Evolutionary conservation across 257 asterid species (phyloP).

Genomic region (Solanum sitiens): DNA sequence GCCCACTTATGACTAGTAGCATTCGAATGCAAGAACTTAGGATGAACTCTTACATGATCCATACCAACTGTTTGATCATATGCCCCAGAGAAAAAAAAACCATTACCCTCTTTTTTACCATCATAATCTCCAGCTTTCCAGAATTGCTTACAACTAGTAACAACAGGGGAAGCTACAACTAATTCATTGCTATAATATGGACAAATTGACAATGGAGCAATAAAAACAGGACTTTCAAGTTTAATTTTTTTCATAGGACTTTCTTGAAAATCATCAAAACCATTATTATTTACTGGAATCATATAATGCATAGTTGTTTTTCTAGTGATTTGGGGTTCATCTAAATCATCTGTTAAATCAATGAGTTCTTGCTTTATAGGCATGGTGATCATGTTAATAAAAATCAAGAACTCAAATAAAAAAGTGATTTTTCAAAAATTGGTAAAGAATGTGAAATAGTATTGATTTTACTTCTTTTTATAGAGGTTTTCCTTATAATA

Average conservation of each 20-base stretch:
- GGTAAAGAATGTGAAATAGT: not conserved
- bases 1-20: constrained; percentile 96
- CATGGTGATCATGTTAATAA: not conserved
- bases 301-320: not conserved
- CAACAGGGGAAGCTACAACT: constrained; percentile 27
- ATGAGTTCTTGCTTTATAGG: not conserved
- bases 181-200: not conserved
- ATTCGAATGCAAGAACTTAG: constrained; percentile 75
- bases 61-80: constrained; percentile 30
- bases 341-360: not conserved
- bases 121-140: constrained; percentile 1
- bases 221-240: not conserved
- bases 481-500: not conserved
- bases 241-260: not conserved
- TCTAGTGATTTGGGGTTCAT: not conserved
- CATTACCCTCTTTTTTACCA: not conserved
- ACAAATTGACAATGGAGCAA: not conserved
- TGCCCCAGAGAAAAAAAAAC: not conserved
- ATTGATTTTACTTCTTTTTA: not conserved
- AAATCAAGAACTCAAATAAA: not conserved
- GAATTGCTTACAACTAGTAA: not conserved
- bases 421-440: not conserved
- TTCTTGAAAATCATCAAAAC: not conserved
- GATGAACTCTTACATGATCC: constrained; percentile 66
- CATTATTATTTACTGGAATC: not conserved